phyloP scores from a whole-genome alignment of 2,329 filamentous ascomycete genomes.

The Colletotrichum endophyticum region DNA sequence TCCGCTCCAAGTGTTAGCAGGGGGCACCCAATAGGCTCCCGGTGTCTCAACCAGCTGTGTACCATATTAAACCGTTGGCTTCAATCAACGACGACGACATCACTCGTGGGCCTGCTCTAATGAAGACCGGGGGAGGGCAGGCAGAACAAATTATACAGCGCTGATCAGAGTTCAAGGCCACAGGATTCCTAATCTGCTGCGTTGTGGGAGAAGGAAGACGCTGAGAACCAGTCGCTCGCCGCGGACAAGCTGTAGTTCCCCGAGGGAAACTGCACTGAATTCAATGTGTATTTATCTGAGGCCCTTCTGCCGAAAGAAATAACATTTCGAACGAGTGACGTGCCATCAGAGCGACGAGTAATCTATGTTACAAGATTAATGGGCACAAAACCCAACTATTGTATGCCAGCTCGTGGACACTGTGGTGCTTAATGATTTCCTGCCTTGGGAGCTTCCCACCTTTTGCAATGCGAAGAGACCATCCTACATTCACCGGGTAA shows the following conservation, averaged over 20 bases:
- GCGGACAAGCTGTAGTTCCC: neutral
- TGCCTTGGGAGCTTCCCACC: neutral
- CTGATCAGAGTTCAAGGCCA: neutral
- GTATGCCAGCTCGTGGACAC: neutral
- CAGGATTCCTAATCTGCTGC: neutral
- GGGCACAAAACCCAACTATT: neutral
- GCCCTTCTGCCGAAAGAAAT: neutral
- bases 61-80: neutral
- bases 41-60: neutral
- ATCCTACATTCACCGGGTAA: neutral
- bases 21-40: neutral
- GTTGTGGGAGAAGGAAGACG: neutral
- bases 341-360: neutral
- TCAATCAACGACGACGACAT: neutral
- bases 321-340: neutral
- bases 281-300: neutral
- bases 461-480: neutral
- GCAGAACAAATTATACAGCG: neutral
- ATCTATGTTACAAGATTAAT: neutral
- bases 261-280: neutral
- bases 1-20: neutral
- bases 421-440: neutral
- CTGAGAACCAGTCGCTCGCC: neutral
- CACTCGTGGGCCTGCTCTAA: neutral
- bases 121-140: neutral